Percentiles rank a stretch among this genome's conserved stretches.
These are phyloP conservation scores for Monascus ruber DNA, from an alignment of 2,329 filamentous ascomycete genomes.

Conservation along the genomic window DNA sequence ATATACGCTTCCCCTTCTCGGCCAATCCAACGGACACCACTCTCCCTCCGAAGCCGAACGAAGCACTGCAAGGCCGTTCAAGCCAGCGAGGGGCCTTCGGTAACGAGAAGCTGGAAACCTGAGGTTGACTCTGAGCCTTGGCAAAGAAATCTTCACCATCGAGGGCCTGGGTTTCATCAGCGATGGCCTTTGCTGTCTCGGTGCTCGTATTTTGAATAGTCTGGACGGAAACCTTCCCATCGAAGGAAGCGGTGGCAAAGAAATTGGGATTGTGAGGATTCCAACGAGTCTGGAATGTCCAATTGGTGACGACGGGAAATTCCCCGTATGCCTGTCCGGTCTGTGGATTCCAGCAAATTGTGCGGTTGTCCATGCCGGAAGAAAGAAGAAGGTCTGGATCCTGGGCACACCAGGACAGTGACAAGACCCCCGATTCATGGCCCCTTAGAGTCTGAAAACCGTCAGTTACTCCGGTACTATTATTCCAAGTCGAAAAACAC, in stretches of 20 bases:
- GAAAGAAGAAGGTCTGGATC: slow-evolving; percentile 83
- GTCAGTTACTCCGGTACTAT: slow-evolving; percentile 5
- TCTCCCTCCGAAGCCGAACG: slow-evolving; percentile 93
- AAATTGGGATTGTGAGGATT: slow-evolving; percentile 87
- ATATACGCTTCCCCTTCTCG: slow-evolving; percentile 54
- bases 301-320: slow-evolving; percentile 96
- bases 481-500: background rate
- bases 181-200: slow-evolving; percentile 49
- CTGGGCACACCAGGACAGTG: slow-evolving; percentile 88
- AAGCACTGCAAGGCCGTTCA: slow-evolving; percentile 69
- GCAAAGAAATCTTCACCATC: slow-evolving; percentile 96
- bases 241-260: slow-evolving; percentile 90
- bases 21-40: slow-evolving; percentile 60
- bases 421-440: slow-evolving; percentile 90
- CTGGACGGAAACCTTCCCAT: slow-evolving; percentile 89
- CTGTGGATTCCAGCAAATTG: slow-evolving; percentile 90
- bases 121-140: slow-evolving; percentile 81
- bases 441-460: slow-evolving; percentile 58
- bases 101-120: slow-evolving; percentile 80
- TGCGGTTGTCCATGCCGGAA: slow-evolving; percentile 92
- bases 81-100: slow-evolving; percentile 82
- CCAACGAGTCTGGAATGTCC: slow-evolving; percentile 93
- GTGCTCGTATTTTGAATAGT: slow-evolving; percentile 89
- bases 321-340: slow-evolving; percentile 81
- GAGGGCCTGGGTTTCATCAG: slow-evolving; percentile 54